These are phyloP conservation scores for Tulasnella sp. DNA, from an alignment of 768 basidiomycete genomes.

Conservation along the genomic window DNA sequence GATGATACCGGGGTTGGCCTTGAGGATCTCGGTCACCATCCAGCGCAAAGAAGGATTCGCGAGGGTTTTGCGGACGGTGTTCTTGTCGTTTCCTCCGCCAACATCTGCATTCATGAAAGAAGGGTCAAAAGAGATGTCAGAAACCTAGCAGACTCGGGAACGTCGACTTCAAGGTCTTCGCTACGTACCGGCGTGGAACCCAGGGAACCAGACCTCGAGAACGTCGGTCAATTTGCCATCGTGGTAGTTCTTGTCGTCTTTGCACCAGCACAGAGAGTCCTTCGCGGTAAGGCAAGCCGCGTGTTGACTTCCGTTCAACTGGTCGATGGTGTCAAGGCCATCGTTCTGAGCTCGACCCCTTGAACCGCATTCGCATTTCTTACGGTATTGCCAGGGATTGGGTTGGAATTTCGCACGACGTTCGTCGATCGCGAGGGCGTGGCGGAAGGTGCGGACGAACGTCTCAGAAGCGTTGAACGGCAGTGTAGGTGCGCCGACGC, in stretches of 20 bases:
- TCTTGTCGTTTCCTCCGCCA: slow-evolving; percentile 30
- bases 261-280: neutral
- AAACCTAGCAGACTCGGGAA: no score
- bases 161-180: neutral
- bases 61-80: slow-evolving; percentile 17
- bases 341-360: neutral
- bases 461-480: slow-evolving; percentile 4
- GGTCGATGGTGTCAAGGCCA: neutral
- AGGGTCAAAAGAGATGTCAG: neutral
- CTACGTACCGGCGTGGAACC: slow-evolving; percentile 30
- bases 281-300: no score
- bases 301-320: neutral
- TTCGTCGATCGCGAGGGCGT: slow-evolving; percentile 37
- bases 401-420: slow-evolving; percentile 36
- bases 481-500: neutral
- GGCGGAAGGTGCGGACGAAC: slow-evolving; percentile 35
- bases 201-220: slow-evolving; percentile 31
- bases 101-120: slow-evolving; percentile 12
- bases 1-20: slow-evolving; percentile 53
- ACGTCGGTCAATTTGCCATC: neutral
- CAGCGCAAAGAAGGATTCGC: slow-evolving; percentile 33
- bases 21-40: slow-evolving; percentile 34
- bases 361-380: neutral
- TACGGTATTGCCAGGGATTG: slow-evolving; percentile 28
- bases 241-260: neutral